A percentile compares a stretch with the other conserved stretches of the same genome.
phyloP scores from a whole-genome alignment of 176 grass and related monocot genomes.

The Ananas comosus region DNA sequence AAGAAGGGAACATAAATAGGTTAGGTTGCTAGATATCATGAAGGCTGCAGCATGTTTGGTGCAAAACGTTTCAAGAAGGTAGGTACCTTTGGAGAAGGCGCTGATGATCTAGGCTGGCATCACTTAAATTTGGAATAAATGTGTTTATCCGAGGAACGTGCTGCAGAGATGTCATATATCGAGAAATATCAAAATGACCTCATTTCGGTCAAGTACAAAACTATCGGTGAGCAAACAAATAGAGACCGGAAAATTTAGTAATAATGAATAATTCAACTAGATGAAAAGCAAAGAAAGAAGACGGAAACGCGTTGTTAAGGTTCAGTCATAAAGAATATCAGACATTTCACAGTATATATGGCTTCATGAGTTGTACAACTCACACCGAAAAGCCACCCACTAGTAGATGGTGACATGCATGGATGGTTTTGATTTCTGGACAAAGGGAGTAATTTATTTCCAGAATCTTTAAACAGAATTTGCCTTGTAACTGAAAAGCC shows the following conservation, averaged over 20 bases:
- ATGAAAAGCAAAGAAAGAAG: constrained; percentile 1
- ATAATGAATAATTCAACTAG: constrained; percentile 6
- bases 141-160: constrained; percentile 89
- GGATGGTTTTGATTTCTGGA: neutral
- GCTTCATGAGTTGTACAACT: neutral
- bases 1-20: neutral
- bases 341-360: neutral
- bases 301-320: neutral
- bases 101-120: constrained; percentile 82
- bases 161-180: constrained; percentile 30
- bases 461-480: neutral
- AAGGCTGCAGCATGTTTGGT: neutral
- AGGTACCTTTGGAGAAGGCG: constrained; percentile 83
- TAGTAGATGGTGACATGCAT: neutral
- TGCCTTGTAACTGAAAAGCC: neutral
- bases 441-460: neutral
- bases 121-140: constrained; percentile 65
- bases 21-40: neutral
- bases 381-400: neutral
- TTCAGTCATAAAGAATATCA: neutral
- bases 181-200: constrained; percentile 13
- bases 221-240: neutral
- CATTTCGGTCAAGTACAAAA: neutral
- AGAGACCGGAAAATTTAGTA: neutral
- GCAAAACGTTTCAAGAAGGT: neutral